Conservation (phyloP, 129 eudicot species). For the Silybum marianum region DNA sequence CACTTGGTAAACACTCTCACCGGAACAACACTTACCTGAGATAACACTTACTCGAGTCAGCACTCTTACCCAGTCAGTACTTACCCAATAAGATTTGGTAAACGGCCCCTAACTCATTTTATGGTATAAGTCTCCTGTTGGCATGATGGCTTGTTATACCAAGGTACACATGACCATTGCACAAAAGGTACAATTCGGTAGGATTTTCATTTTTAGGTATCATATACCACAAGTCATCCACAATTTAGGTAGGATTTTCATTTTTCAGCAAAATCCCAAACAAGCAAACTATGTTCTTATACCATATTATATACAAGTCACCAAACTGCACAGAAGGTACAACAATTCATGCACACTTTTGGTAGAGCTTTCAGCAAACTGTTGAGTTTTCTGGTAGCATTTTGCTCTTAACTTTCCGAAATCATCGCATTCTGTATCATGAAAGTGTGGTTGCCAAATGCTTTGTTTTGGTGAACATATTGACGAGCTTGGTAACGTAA, state of each 20-base stretch:
- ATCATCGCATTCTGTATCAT: background rate
- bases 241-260: background rate
- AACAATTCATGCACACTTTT: background rate
- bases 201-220: too few relatives aligned
- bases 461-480: slow-evolving; percentile 33
- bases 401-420: background rate
- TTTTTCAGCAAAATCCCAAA: background rate
- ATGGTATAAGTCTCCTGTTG: too few relatives aligned
- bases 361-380: background rate
- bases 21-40: too few relatives aligned
- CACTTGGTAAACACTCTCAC: too few relatives aligned
- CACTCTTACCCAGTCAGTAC: too few relatives aligned
- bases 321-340: background rate
- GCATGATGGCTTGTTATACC: too few relatives aligned
- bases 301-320: background rate
- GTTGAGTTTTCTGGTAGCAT: background rate
- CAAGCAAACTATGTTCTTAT: background rate
- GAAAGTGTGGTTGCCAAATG: slow-evolving; percentile 38
- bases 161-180: too few relatives aligned
- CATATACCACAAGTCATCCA: too few relatives aligned
- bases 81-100: too few relatives aligned
- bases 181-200: too few relatives aligned
- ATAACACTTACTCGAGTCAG: too few relatives aligned
- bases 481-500: slow-evolving; percentile 31
- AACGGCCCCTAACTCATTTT: too few relatives aligned